phyloP scores from a whole-genome alignment of 371 early-diverging fungal species.

The Circinella umbellata region DNA sequence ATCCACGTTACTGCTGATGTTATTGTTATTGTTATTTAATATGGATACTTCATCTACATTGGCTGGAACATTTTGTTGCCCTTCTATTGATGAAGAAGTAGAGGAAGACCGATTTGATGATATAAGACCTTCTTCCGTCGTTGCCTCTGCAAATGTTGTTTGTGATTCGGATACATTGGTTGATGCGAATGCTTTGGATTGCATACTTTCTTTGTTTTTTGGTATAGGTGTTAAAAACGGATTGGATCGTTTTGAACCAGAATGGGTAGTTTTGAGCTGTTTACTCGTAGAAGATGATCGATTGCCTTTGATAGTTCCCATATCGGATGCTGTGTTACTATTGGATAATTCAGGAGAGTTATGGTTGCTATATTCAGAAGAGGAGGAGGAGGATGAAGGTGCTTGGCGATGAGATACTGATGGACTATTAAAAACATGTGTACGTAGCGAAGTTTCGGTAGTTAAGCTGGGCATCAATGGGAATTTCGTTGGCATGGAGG shows the following conservation, averaged over 20 bases:
- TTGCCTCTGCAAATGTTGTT: neutral
- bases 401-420: neutral
- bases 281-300: neutral
- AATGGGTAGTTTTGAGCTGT: neutral
- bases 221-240: neutral
- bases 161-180: neutral
- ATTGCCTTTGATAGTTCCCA: neutral
- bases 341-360: conserved; percentile 1
- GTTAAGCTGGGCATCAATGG: conserved; percentile 29
- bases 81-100: conserved; percentile 24
- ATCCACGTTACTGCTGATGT: neutral
- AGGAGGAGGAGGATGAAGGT: conserved; percentile 10
- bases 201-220: neutral
- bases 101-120: conserved; percentile 7
- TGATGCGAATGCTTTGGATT: neutral
- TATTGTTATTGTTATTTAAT: conserved; percentile 32
- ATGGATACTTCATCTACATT: conserved; percentile 60
- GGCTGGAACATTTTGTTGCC: conserved; percentile 32
- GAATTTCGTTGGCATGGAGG: conserved; percentile 48
- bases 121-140: neutral
- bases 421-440: neutral
- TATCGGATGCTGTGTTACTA: neutral
- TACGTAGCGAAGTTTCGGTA: conserved; percentile 1
- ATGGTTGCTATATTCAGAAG: neutral
- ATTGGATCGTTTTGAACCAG: neutral